phyloP scores from a whole-genome alignment of 495 filamentous ascomycete genomes.

The Aspergillus avenaceus region DNA sequence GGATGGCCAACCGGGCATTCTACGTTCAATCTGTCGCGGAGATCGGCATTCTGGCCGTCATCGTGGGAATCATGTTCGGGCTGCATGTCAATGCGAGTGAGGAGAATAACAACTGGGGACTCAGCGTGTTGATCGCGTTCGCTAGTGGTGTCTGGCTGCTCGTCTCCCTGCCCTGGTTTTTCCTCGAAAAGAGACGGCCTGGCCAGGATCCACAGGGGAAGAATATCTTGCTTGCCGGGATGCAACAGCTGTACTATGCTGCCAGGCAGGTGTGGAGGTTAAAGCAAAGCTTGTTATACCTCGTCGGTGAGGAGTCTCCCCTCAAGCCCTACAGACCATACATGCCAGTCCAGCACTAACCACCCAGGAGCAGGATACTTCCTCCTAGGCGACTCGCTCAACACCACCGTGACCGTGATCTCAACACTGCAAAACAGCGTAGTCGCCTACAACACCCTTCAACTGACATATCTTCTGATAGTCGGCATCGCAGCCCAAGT shows the following conservation, averaged over 20 bases:
- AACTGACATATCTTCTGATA: slow-evolving; percentile 58
- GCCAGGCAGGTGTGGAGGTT: slow-evolving; percentile 56
- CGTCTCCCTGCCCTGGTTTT: slow-evolving; percentile 59
- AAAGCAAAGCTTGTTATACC: slow-evolving; percentile 60
- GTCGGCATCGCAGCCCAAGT: slow-evolving; percentile 60
- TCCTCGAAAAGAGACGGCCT: slow-evolving; percentile 58
- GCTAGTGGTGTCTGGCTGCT: slow-evolving; percentile 59
- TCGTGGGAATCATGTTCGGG: slow-evolving; percentile 61
- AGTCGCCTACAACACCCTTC: slow-evolving; percentile 56
- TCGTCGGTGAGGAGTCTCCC: slow-evolving; percentile 41
- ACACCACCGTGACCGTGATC: slow-evolving; percentile 66
- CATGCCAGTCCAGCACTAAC: too few relatives aligned
- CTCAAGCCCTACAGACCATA: neutral
- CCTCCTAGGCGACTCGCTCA: slow-evolving; percentile 59
- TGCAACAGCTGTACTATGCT: slow-evolving; percentile 57
- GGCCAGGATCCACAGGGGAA: slow-evolving; percentile 47
- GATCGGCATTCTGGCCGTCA: slow-evolving; percentile 56
- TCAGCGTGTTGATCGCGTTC: slow-evolving; percentile 62
- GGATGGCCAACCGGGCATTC: slow-evolving; percentile 57
- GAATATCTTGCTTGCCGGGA: slow-evolving; percentile 50
- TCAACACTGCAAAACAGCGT: slow-evolving; percentile 59
- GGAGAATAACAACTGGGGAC: slow-evolving; percentile 60
- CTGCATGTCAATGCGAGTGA: slow-evolving; percentile 53
- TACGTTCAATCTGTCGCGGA: slow-evolving; percentile 58
- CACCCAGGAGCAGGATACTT: too few relatives aligned